Evolutionary conservation across 2,329 filamentous ascomycete species (phyloP).

Genomic region (Rhynchosporium graminicola): DNA sequence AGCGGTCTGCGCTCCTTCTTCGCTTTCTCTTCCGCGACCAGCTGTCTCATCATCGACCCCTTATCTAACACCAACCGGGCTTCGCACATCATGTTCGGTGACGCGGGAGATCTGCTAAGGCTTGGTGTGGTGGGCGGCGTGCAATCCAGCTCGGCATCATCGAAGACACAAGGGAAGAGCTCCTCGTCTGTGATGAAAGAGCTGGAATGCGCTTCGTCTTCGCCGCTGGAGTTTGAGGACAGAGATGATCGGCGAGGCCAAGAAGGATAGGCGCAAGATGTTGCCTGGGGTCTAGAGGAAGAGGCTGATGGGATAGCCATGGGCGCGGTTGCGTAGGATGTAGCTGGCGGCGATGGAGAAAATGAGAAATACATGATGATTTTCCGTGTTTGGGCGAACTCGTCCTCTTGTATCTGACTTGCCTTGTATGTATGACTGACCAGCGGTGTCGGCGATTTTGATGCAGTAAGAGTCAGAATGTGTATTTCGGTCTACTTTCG

Average conservation of each 20-base stretch:
- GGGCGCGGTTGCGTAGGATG: conserved; percentile 32
- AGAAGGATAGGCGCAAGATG: conserved; percentile 56
- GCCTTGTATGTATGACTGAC: conserved; percentile 4
- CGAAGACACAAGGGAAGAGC: conserved; percentile 53
- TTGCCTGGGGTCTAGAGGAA: conserved; percentile 30
- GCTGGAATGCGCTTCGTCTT: conserved; percentile 29
- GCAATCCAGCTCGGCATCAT: conserved; percentile 50
- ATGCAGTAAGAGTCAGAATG: conserved; percentile 13
- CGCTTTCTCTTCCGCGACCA: conserved; percentile 37
- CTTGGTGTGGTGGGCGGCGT: conserved; percentile 43
- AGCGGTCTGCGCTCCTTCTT: conserved; percentile 33
- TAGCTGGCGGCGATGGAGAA: conserved; percentile 34
- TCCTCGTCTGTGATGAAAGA: conserved; percentile 56
- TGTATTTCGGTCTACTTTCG: conserved; percentile 14
- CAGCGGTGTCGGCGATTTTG: not conserved
- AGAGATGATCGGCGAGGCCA: conserved; percentile 59
- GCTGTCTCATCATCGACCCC: conserved; percentile 35
- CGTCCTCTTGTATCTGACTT: conserved; percentile 2
- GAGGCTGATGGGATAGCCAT: conserved; percentile 36
- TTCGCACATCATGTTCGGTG: conserved; percentile 29
- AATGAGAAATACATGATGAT: conserved; percentile 36
- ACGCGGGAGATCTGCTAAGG: conserved; percentile 31
- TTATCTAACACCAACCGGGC: conserved; percentile 33
- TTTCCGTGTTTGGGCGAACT: not conserved
- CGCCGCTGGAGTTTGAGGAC: conserved; percentile 30